Evolutionary conservation across 306 rosid genomes (phyloP).

Genomic region (Prunus persica): DNA sequence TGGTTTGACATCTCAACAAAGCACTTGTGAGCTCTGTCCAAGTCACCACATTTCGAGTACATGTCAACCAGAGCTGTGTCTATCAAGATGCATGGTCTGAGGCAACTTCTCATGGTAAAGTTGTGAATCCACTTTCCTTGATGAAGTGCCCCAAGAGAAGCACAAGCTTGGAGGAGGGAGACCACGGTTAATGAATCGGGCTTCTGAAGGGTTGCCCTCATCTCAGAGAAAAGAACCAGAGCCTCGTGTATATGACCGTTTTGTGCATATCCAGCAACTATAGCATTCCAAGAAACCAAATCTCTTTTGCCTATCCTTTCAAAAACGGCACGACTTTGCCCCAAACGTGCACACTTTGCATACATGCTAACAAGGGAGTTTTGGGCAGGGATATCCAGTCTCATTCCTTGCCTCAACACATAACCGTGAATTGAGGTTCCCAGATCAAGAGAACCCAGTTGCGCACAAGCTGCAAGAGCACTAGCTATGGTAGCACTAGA

Average conservation of each 20-base stretch:
- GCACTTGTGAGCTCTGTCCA: slow-evolving; percentile 59
- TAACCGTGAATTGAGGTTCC: slow-evolving; percentile 63
- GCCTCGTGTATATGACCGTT: slow-evolving; percentile 52
- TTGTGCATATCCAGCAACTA: slow-evolving; percentile 62
- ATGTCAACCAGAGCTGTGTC: slow-evolving; percentile 78
- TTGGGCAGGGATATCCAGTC: slow-evolving; percentile 54
- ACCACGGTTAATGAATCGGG: slow-evolving; percentile 71
- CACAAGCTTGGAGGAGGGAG: slow-evolving; percentile 77
- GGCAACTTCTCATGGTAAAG: slow-evolving; percentile 43
- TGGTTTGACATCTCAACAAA: slow-evolving; percentile 46
- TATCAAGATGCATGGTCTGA: slow-evolving; percentile 53
- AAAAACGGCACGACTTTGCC: slow-evolving; percentile 48
- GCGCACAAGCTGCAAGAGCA: slow-evolving; percentile 67
- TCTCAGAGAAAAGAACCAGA: slow-evolving; percentile 48
- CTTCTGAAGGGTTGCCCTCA: slow-evolving; percentile 47
- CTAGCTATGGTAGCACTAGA: slow-evolving; percentile 64
- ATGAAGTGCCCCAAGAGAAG: slow-evolving; percentile 60
- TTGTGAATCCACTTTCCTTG: slow-evolving; percentile 68
- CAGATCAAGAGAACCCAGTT: slow-evolving; percentile 43
- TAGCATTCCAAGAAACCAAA: slow-evolving; percentile 80
- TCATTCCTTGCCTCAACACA: slow-evolving; percentile 47
- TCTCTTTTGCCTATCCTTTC: slow-evolving; percentile 51
- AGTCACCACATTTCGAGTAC: slow-evolving; percentile 78
- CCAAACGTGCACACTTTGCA: slow-evolving; percentile 59
- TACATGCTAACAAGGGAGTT: slow-evolving; percentile 79